These are phyloP conservation scores for Hamamelis virginiana DNA, from an alignment of 164 flowering plant species.

Conservation along the genomic window DNA sequence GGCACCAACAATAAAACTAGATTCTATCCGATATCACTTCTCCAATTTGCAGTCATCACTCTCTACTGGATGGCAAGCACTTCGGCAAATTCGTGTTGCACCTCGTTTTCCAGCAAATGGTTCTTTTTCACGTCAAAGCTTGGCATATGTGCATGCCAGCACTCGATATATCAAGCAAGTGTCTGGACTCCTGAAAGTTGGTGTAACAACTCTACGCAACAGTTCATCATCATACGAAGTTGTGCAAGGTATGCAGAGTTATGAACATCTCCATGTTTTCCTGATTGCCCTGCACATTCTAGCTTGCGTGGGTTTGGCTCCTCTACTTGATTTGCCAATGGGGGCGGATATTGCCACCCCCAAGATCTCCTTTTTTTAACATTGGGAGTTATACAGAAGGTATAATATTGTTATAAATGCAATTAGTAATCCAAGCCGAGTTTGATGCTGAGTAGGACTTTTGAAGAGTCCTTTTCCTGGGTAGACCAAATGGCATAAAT, in stretches of 20 bases:
- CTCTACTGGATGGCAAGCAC: constrained; percentile 70
- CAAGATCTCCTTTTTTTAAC: not conserved
- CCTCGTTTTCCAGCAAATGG: constrained; percentile 55
- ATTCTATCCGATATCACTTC: constrained; percentile 38
- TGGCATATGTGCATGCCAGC: constrained; percentile 81
- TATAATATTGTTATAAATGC: not conserved
- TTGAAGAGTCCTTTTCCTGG: not conserved
- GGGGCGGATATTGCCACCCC: too few relatives aligned
- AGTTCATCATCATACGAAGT: constrained; percentile 73
- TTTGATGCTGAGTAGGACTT: not conserved
- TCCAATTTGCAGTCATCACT: constrained; percentile 50
- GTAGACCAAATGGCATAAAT: not conserved
- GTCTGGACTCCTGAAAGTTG: constrained; percentile 73
- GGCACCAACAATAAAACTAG: constrained; percentile 49
- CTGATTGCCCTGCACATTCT: too few relatives aligned
- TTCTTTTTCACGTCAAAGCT: constrained; percentile 71
- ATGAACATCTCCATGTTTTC: not conserved
- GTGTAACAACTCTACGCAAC: constrained; percentile 70
- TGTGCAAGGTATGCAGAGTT: constrained; percentile 58
- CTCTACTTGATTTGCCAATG: too few relatives aligned
- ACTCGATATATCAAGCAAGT: constrained; percentile 83
- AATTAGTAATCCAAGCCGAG: not conserved
- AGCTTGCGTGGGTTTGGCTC: too few relatives aligned
- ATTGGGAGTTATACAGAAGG: not conserved
- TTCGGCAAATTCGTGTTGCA: constrained; percentile 48